Percentiles rank a stretch among this genome's conserved stretches.
phyloP scores from a whole-genome alignment of 2,329 filamentous ascomycete species.

The Xylaria sp. region DNA sequence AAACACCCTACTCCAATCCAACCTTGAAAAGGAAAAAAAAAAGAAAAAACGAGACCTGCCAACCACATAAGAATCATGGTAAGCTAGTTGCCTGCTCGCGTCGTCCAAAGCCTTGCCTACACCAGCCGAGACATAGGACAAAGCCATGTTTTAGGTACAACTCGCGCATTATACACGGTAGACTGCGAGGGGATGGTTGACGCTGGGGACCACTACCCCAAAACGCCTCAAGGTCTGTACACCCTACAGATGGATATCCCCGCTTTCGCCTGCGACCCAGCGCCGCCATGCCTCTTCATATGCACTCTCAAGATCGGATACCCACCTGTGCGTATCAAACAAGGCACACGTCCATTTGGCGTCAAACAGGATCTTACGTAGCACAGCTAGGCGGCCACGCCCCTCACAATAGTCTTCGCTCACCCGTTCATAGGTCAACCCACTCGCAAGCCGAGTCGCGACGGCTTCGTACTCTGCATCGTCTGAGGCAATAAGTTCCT shows the following conservation, averaged over 20 bases:
- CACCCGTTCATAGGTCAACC: slow-evolving; percentile 67
- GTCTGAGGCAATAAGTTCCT: slow-evolving; percentile 79
- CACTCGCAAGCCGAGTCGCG: slow-evolving; percentile 74
- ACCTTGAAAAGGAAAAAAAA: background rate
- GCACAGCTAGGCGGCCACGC: slow-evolving; percentile 77
- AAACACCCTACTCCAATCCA: slow-evolving; percentile 22
- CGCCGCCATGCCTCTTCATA: slow-evolving; percentile 89
- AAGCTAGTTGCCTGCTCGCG: background rate
- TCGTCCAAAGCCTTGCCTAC: slow-evolving; percentile 12
- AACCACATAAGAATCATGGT: background rate
- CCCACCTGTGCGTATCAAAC: slow-evolving; percentile 93
- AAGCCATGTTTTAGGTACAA: background rate
- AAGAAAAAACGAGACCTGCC: slow-evolving; percentile 5
- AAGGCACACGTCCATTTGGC: slow-evolving; percentile 86
- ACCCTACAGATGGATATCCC: slow-evolving; percentile 83
- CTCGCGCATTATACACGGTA: background rate
- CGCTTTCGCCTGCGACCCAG: slow-evolving; percentile 88
- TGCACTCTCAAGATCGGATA: slow-evolving; percentile 85
- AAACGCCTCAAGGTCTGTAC: background rate
- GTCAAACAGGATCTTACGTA: slow-evolving; percentile 84
- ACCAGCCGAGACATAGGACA: slow-evolving; percentile 3
- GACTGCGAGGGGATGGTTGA: background rate
- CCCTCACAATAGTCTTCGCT: slow-evolving; percentile 63
- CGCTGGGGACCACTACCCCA: slow-evolving; percentile 17
- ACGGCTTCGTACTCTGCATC: slow-evolving; percentile 88